Evolutionary conservation across 2,329 filamentous ascomycete species (phyloP).

Genomic region (Ceratocystis variospora): DNA sequence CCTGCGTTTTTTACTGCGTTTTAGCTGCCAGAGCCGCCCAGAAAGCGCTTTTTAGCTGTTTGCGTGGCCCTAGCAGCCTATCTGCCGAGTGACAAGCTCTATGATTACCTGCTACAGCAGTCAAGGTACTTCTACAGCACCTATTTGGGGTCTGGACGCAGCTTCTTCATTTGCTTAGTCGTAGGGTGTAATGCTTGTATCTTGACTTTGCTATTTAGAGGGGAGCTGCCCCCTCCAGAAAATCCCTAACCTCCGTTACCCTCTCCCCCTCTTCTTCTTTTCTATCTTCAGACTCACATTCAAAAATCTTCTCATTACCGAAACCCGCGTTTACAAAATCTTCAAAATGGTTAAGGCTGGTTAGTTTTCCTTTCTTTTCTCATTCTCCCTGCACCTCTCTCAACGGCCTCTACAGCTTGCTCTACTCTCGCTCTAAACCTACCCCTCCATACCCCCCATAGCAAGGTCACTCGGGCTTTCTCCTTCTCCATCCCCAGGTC

Average conservation of each 20-base stretch:
- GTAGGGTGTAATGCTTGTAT: background rate
- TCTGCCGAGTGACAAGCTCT: background rate
- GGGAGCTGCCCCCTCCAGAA: background rate
- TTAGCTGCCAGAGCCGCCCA: background rate
- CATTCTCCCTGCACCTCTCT: background rate
- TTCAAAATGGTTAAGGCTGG: conserved; percentile 22
- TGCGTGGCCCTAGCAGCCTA: too few species aligned
- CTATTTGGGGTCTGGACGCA: too few species aligned
- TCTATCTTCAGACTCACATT: conserved; percentile 11
- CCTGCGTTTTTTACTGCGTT: background rate
- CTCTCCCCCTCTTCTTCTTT: conserved; percentile 15
- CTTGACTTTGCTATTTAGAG: background rate
- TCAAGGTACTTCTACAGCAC: too few species aligned
- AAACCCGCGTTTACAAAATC: conserved; percentile 15
- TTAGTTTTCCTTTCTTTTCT: conserved; percentile 15
- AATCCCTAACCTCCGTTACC: background rate
- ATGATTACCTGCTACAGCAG: background rate
- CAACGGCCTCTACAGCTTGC: background rate
- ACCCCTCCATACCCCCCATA: background rate
- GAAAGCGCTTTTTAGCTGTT: too few species aligned
- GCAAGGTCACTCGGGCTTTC: background rate
- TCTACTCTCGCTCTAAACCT: background rate
- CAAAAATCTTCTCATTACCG: conserved; percentile 6
- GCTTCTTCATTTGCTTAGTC: too few species aligned
- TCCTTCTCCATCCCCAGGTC: background rate